A percentile compares a stretch with the other conserved stretches of the same genome.
phyloP scores from a whole-genome alignment of 1,284 basidiomycete genomes.

The Marasmius tenuissimus region DNA sequence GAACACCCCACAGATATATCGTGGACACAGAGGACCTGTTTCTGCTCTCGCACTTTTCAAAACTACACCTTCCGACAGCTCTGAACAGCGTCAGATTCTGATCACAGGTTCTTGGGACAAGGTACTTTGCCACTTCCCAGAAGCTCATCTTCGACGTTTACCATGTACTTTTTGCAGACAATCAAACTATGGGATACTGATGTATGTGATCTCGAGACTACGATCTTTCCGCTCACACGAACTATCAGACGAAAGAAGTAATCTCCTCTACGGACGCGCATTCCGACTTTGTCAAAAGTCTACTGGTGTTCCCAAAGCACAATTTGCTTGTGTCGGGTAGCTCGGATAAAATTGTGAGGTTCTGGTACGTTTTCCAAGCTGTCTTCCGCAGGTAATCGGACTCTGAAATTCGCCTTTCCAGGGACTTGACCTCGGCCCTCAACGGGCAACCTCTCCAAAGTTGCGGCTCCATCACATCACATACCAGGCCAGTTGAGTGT shows the following conservation, averaged over 20 bases:
- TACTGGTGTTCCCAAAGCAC: constrained; percentile 67
- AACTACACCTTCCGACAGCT: constrained; percentile 27
- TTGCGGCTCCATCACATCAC: constrained; percentile 68
- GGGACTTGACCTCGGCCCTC: constrained; percentile 56
- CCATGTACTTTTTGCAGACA: constrained; percentile 43
- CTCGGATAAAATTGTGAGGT: constrained; percentile 86
- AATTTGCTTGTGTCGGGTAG: constrained; percentile 81
- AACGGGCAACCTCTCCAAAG: constrained; percentile 48
- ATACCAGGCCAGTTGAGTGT: constrained; percentile 70
- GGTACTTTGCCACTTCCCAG: constrained; percentile 32
- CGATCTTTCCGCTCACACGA: constrained; percentile 2
- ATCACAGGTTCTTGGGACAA: constrained; percentile 93
- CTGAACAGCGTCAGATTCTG: constrained; percentile 49
- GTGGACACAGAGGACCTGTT: constrained; percentile 85
- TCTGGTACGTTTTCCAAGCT: constrained; percentile 65
- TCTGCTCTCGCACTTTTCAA: constrained; percentile 70
- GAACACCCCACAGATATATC: constrained; percentile 71
- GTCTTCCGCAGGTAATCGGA: neutral
- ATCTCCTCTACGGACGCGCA: constrained; percentile 80
- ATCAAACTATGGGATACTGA: constrained; percentile 82
- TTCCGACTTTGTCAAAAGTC: constrained; percentile 83
- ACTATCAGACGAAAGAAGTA: constrained; percentile 59
- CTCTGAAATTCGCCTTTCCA: constrained; percentile 23
- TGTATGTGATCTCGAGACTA: constrained; percentile 40
- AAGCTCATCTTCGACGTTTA: neutral